Percentiles rank a stretch among this genome's conserved stretches.
Evolutionary conservation across 495 filamentous ascomycete genomes (phyloP).

Genomic region (Podospora fimiseda): DNA sequence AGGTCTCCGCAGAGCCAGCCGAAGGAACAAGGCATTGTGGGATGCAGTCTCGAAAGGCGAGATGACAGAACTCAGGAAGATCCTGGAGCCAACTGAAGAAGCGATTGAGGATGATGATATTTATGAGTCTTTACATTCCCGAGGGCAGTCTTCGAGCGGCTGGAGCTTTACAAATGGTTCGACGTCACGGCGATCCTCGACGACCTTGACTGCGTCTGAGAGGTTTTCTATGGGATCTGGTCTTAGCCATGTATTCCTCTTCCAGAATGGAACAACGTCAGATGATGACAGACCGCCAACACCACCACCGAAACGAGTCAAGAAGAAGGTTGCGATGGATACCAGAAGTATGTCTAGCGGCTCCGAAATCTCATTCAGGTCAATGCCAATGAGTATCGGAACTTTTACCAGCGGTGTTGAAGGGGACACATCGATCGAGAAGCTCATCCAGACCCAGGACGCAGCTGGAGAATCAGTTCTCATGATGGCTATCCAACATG

Average conservation of each 20-base stretch:
- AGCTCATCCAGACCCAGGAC: conserved; percentile 73
- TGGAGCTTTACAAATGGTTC: conserved; percentile 43
- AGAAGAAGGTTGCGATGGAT: conserved; percentile 88
- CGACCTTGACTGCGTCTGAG: conserved; percentile 36
- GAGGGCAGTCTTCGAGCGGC: conserved; percentile 33
- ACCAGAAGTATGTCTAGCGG: conserved; percentile 79
- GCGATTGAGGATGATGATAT: conserved; percentile 40
- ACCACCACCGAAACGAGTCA: conserved; percentile 50
- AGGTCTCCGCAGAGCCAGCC: conserved; percentile 73
- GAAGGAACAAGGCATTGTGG: conserved; percentile 82
- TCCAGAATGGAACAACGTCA: conserved; percentile 51
- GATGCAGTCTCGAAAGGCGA: conserved; percentile 72
- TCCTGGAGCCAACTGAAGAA: conserved; percentile 60
- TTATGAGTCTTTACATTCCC: conserved; percentile 30
- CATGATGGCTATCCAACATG: conserved; percentile 93
- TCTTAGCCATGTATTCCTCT: conserved; percentile 84
- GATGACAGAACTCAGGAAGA: conserved; percentile 63
- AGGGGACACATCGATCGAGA: conserved; percentile 79
- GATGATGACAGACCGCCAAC: conserved; percentile 25
- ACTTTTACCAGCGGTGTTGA: conserved; percentile 68
- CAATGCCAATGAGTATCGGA: conserved; percentile 66
- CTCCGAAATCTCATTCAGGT: conserved; percentile 70
- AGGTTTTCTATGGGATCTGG: conserved; percentile 53
- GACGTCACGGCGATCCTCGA: conserved; percentile 38
- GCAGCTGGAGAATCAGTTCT: conserved; percentile 74